phyloP scores from a whole-genome alignment of 176 grass and related monocot genomes.

The Musa beccarii region DNA sequence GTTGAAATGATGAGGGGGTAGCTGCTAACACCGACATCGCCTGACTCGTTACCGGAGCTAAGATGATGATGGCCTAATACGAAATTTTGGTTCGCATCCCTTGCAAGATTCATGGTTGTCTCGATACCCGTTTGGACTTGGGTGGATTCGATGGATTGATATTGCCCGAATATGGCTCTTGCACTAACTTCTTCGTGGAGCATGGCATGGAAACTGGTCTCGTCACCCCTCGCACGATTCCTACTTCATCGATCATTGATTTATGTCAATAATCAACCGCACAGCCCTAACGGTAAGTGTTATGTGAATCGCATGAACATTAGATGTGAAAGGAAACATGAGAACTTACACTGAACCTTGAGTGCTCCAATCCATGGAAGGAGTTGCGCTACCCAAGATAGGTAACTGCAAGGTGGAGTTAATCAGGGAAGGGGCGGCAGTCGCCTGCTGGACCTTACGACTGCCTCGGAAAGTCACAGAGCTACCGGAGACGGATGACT shows the following conservation, averaged over 20 bases:
- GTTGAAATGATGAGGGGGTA: constrained; percentile 10
- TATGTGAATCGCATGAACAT: neutral
- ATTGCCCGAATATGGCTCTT: constrained; percentile 15
- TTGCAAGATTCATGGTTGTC: constrained; percentile 9
- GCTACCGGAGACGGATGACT: constrained; percentile 24
- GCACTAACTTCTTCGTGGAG: constrained; percentile 15
- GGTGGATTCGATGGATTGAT: constrained; percentile 19
- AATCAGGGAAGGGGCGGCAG: neutral
- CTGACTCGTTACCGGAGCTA: constrained; percentile 3
- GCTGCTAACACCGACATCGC: constrained; percentile 8
- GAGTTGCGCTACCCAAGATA: no score
- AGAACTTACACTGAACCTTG: constrained; percentile 19
- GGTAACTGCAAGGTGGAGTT: no score
- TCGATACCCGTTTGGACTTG: constrained; percentile 13
- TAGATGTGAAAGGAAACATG: no score
- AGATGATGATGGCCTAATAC: constrained; percentile 24
- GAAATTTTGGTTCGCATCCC: constrained; percentile 19
- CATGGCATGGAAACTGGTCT: constrained; percentile 21
- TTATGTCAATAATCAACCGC: no score
- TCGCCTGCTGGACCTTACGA: neutral
- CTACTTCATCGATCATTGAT: constrained; percentile 8
- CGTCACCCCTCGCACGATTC: constrained; percentile 13
- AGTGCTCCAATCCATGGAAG: constrained; percentile 21
- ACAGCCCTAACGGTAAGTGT: neutral
- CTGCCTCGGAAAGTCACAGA: constrained; percentile 3